phyloP scores from a whole-genome alignment of 495 filamentous ascomycete genomes.

The Daldinia caldariorum region DNA sequence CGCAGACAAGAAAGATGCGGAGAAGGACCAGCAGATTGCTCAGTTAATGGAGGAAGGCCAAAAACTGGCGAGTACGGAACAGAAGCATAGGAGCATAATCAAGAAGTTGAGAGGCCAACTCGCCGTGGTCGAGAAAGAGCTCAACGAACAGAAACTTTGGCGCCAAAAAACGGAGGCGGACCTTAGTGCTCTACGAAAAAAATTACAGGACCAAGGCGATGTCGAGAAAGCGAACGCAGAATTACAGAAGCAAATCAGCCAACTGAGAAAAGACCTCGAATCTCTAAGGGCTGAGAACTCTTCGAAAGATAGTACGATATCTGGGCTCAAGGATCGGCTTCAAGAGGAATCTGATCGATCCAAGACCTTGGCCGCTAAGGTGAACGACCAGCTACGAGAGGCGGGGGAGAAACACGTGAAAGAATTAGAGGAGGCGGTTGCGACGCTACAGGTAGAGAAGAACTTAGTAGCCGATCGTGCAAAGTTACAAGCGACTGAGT shows the following conservation, averaged over 20 bases:
- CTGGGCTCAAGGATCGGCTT: conserved; percentile 75
- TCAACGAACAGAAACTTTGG: conserved; percentile 67
- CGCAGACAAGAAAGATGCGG: conserved; percentile 78
- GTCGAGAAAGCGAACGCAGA: conserved; percentile 74
- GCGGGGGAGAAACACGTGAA: conserved; percentile 70
- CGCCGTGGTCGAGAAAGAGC: conserved; percentile 70
- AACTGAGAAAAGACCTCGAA: conserved; percentile 77
- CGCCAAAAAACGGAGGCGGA: conserved; percentile 76
- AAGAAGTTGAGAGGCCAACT: conserved; percentile 79
- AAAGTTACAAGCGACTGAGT: conserved; percentile 72
- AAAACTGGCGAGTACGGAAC: conserved; percentile 83
- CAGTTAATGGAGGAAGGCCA: conserved; percentile 92
- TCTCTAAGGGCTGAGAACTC: conserved; percentile 70
- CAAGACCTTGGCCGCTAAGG: conserved; percentile 71
- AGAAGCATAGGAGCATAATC: conserved; percentile 81
- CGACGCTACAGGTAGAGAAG: conserved; percentile 78
- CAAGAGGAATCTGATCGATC: conserved; percentile 72
- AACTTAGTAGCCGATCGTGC: conserved; percentile 74
- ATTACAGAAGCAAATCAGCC: conserved; percentile 69
- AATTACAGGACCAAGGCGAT: conserved; percentile 70
- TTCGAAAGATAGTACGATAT: conserved; percentile 70
- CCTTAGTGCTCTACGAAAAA: conserved; percentile 64
- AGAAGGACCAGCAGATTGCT: conserved; percentile 90
- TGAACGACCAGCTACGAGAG: conserved; percentile 72
- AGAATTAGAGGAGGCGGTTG: conserved; percentile 78